Conservation (phyloP, 1,284 basidiomycete genomes). For the Microbotryum lychnidis-dioicae region DNA sequence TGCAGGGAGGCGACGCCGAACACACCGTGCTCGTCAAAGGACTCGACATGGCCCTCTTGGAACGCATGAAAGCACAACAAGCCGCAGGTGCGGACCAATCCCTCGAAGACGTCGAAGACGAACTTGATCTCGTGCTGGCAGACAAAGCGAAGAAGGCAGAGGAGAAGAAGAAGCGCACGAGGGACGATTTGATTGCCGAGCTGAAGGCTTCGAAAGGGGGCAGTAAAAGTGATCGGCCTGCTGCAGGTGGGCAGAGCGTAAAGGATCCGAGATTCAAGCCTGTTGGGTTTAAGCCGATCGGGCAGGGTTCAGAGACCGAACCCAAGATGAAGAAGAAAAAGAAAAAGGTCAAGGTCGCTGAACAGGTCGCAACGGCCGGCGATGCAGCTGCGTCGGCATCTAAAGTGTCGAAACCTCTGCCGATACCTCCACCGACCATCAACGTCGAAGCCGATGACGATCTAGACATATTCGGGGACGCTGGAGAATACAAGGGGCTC, state of each 20-base stretch:
- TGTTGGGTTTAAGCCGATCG: conserved; percentile 22
- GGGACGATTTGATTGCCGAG: conserved; percentile 29
- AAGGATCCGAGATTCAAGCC: conserved; percentile 35
- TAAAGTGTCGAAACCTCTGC: neutral
- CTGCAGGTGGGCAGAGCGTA: conserved; percentile 9
- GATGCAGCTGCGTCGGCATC: neutral
- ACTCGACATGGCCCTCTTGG: conserved; percentile 37
- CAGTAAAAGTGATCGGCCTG: conserved; percentile 1
- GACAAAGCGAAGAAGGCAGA: conserved; percentile 15
- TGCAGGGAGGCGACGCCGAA: conserved; percentile 36
- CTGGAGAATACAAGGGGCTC: conserved; percentile 25
- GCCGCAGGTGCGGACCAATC: conserved; percentile 5
- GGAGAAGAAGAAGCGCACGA: conserved; percentile 20
- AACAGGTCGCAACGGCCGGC: neutral
- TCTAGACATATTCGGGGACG: conserved; percentile 29
- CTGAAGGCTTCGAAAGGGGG: conserved; percentile 21
- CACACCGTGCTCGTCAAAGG: conserved; percentile 38
- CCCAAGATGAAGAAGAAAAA: conserved; percentile 19
- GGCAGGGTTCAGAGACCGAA: neutral
- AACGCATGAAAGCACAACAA: conserved; percentile 33
- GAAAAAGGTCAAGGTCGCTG: neutral
- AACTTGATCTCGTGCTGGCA: conserved; percentile 14
- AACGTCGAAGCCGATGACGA: conserved; percentile 12
- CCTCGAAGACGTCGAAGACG: conserved; percentile 20
- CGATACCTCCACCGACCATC: neutral